Evolutionary conservation across 2,329 filamentous ascomycete species (phyloP), one percentile per base, ranked within the genome.

Genomic region (Leptodontidium sp.): DNA sequence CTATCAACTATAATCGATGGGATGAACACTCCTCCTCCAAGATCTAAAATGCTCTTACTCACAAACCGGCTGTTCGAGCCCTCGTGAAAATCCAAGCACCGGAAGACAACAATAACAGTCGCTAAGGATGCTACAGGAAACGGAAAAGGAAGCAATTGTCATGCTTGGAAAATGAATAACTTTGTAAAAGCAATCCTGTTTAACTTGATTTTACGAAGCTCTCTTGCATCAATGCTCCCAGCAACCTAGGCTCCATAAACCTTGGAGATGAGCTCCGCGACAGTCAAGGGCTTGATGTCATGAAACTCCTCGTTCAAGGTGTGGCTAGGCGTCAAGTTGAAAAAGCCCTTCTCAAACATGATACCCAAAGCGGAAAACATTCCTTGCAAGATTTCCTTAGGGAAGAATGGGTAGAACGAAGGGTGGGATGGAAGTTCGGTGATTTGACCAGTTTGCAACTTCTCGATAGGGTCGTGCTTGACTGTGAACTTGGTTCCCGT

Each of bases 401-500:
- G 73, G 17, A 77, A 67, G 40, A 66, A 68, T 2, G 61, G 15
- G 29, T 78, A 78, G 4, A 73, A 9, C 2, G 71, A 24, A 8
- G 32, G 55, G 24, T 78, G 75, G 47, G 62, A 64, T 0, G 77
- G 77, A 24, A 79, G 65, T 57, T 77, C 55, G 38, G 69, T 53
- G 26, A 64, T 52, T 53, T 72, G 17, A n/a, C 61, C 61, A 1
- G 4, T 64, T 67, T 65, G 57, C 53, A 70, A 63, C 53, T 73
- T 76, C 66, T 77, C 73, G 69, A 74, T 59, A 70, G 66, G 40
- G 69, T 70, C 75, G 72, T 76, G 77, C 61, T 70, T 68, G 70
- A 77, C 73, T 57, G 68, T 71, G 58, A 76, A 77, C 50, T 70
- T 68, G 50, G 65, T 57, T 49, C 63, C 63, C 38, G 64, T 58